A percentile compares a stretch with the other conserved stretches of the same genome.
These are phyloP conservation scores for Hymenoscyphus infarciens DNA, from an alignment of 2,329 filamentous ascomycete species.

Conservation along the genomic window DNA sequence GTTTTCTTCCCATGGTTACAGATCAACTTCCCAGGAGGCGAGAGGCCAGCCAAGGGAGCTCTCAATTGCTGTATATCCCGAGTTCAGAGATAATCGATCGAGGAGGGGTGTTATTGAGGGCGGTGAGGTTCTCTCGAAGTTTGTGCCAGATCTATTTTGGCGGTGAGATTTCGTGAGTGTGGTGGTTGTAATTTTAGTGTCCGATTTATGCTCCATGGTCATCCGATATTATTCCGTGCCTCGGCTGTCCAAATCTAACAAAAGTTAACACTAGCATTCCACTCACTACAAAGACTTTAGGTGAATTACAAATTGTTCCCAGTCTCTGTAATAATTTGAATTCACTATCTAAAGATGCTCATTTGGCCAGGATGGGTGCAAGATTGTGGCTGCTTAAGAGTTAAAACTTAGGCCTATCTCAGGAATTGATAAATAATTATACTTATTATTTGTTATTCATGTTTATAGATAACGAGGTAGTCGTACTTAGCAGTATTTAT, in stretches of 20 bases:
- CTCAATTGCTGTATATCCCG: not conserved
- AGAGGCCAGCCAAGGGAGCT: not conserved
- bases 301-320: not conserved
- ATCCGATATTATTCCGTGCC: not conserved
- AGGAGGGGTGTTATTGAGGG: not conserved
- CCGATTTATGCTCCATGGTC: not conserved
- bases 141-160: constrained; percentile 1
- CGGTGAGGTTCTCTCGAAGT: not conserved
- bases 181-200: not conserved
- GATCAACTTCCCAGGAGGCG: not conserved
- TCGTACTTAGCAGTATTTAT: no score
- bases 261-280: no score
- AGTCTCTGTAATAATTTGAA: not conserved
- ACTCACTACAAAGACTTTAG: no score
- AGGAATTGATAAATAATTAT: no score
- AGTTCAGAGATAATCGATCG: not conserved
- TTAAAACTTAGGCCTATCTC: no score
- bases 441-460: no score
- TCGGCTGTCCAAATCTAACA: not conserved
- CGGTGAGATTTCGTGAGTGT: not conserved
- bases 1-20: constrained; percentile 27
- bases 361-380: not conserved
- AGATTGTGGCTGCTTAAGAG: not conserved
- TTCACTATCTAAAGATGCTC: not conserved
- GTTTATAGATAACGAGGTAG: no score